phyloP scores from a whole-genome alignment of 192 early-diverging fungal species.

The Backusella circina region DNA sequence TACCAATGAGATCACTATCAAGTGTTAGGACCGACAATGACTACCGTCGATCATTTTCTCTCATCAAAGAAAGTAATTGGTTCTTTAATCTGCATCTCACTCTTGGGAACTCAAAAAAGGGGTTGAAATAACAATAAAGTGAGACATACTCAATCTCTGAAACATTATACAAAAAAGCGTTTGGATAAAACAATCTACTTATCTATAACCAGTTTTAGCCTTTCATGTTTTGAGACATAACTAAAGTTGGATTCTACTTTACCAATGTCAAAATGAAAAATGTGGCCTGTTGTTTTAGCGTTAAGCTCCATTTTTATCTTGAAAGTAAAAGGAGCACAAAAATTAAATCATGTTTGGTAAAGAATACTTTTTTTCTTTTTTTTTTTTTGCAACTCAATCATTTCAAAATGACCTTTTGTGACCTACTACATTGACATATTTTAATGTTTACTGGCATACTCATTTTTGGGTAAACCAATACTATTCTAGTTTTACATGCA shows the following conservation, averaged over 20 bases:
- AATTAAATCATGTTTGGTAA: neutral
- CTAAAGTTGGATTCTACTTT: neutral
- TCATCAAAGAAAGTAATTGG: neutral
- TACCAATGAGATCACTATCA: slow-evolving; percentile 3
- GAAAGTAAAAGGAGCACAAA: neutral
- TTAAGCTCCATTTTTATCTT: neutral
- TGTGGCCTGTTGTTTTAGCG: neutral
- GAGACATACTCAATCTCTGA: neutral
- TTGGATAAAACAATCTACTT: neutral
- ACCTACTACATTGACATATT: neutral
- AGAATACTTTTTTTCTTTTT: neutral
- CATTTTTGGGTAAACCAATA: neutral
- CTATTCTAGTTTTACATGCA: neutral
- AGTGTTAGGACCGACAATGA: neutral
- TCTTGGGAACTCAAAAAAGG: neutral
- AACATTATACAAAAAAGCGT: neutral
- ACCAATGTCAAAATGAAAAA: neutral
- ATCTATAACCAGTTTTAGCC: neutral
- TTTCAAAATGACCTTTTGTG: neutral
- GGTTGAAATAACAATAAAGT: slow-evolving; percentile 1
- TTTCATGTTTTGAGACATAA: neutral
- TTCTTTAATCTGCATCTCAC: neutral
- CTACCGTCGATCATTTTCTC: neutral
- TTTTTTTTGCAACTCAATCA: neutral
- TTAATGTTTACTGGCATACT: neutral